These are phyloP conservation scores for Syzygium malaccense DNA, from an alignment of 441 rosid genomes.

Conservation along the genomic window DNA sequence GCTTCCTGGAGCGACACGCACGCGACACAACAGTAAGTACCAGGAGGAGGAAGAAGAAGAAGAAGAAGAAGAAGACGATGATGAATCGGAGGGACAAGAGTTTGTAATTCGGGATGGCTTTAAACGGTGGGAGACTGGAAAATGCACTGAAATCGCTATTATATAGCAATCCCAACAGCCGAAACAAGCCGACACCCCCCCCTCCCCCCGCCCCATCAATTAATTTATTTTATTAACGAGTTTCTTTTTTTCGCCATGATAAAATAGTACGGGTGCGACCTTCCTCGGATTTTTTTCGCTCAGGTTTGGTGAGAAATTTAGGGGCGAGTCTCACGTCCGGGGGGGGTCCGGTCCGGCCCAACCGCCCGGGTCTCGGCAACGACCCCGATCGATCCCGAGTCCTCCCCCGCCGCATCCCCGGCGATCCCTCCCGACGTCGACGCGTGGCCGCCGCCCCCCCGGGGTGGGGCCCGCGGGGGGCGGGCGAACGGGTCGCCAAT, in stretches of 20 bases:
- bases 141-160: neutral
- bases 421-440: conserved; percentile 11
- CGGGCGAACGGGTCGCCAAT: conserved; percentile 5
- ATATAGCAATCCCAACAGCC: neutral
- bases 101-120: neutral
- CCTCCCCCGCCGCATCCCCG: conserved; percentile 36
- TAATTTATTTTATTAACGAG: neutral
- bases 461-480: neutral
- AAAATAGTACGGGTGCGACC: neutral
- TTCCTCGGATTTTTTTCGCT: neutral
- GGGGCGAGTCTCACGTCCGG: neutral
- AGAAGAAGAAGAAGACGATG: neutral
- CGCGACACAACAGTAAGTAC: neutral
- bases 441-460: conserved; percentile 20
- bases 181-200: neutral
- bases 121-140: neutral
- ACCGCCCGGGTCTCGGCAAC: neutral
- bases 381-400: neutral
- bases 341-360: neutral
- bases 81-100: neutral
- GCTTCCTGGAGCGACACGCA: neutral
- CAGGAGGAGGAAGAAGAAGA: neutral
- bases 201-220: too few species aligned
- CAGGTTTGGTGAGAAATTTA: neutral
- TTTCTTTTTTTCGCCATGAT: neutral